Conservation (phyloP, 345 rosid genomes). For the Ceriops tagal region DNA sequence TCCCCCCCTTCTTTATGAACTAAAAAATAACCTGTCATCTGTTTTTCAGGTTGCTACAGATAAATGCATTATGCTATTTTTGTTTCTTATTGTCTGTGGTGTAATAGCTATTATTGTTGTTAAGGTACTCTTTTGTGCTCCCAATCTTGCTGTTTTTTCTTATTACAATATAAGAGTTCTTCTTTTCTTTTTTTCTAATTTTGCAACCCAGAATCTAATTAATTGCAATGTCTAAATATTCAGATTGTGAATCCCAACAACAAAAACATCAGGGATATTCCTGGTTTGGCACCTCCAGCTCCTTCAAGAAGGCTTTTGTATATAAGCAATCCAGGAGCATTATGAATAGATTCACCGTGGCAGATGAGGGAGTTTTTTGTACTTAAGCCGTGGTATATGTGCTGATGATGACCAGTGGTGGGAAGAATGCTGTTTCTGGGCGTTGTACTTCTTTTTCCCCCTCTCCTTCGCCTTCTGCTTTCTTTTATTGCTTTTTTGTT, state of each 20-base stretch:
- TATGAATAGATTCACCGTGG: slow-evolving; percentile 24
- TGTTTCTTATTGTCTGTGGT: slow-evolving; percentile 86
- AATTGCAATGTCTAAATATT: slow-evolving; percentile 22
- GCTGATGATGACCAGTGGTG: slow-evolving; percentile 9
- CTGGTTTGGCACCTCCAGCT: slow-evolving; percentile 98
- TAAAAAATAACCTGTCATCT: slow-evolving; percentile 17
- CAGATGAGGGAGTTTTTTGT: not conserved
- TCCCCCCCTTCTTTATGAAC: not conserved
- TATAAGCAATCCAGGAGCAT: slow-evolving; percentile 32
- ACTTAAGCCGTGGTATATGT: slow-evolving; percentile 8
- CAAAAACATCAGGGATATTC: slow-evolving; percentile 90
- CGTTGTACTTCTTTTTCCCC: not conserved
- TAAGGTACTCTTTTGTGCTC: slow-evolving; percentile 54
- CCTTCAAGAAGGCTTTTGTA: slow-evolving; percentile 83
- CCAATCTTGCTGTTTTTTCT: not conserved
- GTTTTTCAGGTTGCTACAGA: slow-evolving; percentile 89
- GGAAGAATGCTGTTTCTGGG: slow-evolving; percentile 21
- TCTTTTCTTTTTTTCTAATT: not conserved
- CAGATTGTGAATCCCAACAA: slow-evolving; percentile 90
- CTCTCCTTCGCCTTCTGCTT: not conserved
- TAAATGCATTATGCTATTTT: slow-evolving; percentile 93
- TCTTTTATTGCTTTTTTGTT: no score
- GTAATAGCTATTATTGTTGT: slow-evolving; percentile 90
- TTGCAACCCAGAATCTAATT: not conserved
- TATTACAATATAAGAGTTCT: not conserved